Evolutionary conservation across 345 rosid species (phyloP).

Genomic region (Psidium guajava): DNA sequence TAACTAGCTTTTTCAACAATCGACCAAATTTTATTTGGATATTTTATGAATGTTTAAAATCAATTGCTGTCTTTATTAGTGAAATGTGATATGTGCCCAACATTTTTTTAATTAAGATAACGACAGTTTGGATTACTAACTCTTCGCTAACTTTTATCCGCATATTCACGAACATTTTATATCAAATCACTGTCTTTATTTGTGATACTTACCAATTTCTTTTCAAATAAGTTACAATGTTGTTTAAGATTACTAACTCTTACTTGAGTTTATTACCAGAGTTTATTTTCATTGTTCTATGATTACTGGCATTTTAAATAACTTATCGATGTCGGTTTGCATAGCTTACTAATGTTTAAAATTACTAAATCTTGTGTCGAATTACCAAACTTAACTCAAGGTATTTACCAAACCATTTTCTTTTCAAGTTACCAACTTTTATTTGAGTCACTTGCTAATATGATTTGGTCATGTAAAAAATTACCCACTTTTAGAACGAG

Average conservation of each 20-base stretch:
- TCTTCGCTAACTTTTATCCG: background rate
- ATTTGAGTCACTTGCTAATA: background rate
- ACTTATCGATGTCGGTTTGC: background rate
- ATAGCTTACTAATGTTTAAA: too few relatives aligned
- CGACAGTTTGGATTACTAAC: background rate
- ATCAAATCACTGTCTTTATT: background rate
- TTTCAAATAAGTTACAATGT: background rate
- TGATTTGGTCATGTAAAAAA: background rate
- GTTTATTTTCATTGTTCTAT: background rate
- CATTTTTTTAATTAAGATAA: background rate
- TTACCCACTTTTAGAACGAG: background rate
- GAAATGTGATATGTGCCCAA: background rate
- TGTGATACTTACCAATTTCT: background rate
- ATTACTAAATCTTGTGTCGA: too few relatives aligned
- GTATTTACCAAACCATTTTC: background rate
- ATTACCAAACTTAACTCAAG: background rate
- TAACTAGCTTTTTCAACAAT: background rate
- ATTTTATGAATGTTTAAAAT: background rate
- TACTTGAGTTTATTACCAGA: background rate
- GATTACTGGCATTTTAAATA: too few relatives aligned
- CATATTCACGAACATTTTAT: background rate
- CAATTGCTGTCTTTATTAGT: background rate
- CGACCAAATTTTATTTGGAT: background rate
- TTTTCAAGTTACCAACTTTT: background rate
- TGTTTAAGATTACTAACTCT: background rate